phyloP scores from a whole-genome alignment of 2,329 filamentous ascomycete species.

The Clonostachys byssicola region DNA sequence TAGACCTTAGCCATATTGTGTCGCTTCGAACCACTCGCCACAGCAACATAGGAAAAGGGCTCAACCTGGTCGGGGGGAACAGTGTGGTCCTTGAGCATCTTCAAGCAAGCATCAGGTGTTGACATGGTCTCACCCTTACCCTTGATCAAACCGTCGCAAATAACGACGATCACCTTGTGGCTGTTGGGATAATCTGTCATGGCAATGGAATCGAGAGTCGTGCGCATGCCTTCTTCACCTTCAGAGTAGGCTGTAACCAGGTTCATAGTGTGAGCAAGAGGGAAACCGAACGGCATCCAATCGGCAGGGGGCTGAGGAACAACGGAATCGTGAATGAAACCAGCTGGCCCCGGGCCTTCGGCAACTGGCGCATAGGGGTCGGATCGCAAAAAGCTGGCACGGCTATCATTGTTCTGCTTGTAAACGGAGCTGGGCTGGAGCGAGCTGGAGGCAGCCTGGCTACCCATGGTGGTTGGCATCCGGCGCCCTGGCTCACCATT shows the following conservation, averaged over 20 bases:
- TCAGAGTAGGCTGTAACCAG: constrained; percentile 97
- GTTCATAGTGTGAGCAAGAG: constrained; percentile 88
- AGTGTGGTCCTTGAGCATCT: constrained; percentile 93
- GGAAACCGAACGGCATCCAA: constrained; percentile 96
- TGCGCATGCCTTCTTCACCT: constrained; percentile 86
- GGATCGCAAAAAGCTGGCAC: constrained; percentile 60
- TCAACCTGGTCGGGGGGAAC: constrained; percentile 77
- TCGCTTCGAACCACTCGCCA: constrained; percentile 90
- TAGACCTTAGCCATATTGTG: constrained; percentile 99
- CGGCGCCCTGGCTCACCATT: constrained; percentile 55
- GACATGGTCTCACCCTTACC: constrained; percentile 83
- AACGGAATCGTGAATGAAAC: constrained; percentile 95
- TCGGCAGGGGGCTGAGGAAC: constrained; percentile 95
- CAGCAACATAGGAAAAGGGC: constrained; percentile 92
- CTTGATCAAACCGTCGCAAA: constrained; percentile 97
- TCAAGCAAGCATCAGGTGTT: constrained; percentile 84
- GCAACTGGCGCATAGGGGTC: constrained; percentile 50
- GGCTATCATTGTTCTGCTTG: constrained; percentile 58
- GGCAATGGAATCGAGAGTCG: constrained; percentile 91
- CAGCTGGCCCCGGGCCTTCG: constrained; percentile 76
- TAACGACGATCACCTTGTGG: constrained; percentile 93
- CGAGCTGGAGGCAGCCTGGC: constrained; percentile 72
- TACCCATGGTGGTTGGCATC: constrained; percentile 90
- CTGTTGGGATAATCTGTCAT: constrained; percentile 99
- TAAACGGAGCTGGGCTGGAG: constrained; percentile 72